phyloP scores from a whole-genome alignment of 176 grass and related monocot species.

The Zea luxurians region DNA sequence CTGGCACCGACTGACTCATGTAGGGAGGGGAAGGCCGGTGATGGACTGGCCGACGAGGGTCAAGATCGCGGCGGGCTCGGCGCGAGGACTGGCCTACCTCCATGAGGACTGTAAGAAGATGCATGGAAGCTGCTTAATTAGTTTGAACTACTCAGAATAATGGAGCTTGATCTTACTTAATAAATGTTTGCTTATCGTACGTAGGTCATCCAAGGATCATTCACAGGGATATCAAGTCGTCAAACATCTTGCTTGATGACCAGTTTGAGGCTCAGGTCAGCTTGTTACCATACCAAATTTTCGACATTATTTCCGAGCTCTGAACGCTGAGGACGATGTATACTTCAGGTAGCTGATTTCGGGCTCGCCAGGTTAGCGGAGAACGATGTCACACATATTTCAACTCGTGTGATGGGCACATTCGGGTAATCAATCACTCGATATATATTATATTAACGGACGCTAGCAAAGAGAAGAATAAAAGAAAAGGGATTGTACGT shows the following conservation, averaged over 20 bases:
- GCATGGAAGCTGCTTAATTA: too few species aligned
- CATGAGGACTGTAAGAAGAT: constrained; percentile 87
- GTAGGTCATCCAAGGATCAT: constrained; percentile 91
- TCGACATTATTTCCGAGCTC: background rate
- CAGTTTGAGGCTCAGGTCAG: constrained; percentile 83
- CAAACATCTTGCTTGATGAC: constrained; percentile 86
- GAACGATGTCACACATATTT: constrained; percentile 72
- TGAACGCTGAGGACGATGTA: background rate
- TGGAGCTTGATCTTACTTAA: background rate
- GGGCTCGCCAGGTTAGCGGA: constrained; percentile 72
- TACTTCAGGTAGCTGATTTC: constrained; percentile 70
- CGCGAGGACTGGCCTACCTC: constrained; percentile 75
- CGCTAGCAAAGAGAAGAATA: background rate
- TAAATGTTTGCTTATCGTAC: background rate
- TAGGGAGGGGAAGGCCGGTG: constrained; percentile 57
- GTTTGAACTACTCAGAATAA: background rate
- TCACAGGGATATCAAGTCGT: constrained; percentile 96
- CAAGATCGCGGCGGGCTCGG: constrained; percentile 80
- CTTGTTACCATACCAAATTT: background rate
- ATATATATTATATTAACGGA: too few species aligned
- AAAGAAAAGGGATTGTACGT: constrained; percentile 6
- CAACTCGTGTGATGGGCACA: constrained; percentile 88
- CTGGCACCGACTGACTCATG: background rate
- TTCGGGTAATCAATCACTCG: constrained; percentile 49
- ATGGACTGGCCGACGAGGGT: constrained; percentile 85